Conservation (phyloP, 805 yeast species). For the Candida silvatica region DNA sequence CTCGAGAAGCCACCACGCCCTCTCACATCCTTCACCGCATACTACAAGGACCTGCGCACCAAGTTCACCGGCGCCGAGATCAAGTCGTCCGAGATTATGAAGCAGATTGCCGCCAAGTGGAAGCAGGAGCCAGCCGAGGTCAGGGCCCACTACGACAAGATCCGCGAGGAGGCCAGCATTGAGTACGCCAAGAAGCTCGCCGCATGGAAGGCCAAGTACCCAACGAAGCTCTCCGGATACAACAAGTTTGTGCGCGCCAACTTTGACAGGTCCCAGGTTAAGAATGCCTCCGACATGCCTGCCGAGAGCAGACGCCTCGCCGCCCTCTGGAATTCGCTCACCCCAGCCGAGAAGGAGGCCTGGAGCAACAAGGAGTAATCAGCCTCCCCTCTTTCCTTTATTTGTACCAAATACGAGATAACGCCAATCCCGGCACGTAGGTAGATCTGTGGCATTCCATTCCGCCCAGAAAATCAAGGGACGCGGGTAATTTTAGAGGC, state of each 20-base stretch:
- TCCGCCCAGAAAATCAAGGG: no score
- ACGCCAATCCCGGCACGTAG: no score
- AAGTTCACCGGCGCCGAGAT: constrained; percentile 3
- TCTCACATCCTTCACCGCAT: constrained; percentile 10
- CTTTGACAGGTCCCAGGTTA: constrained; percentile 8
- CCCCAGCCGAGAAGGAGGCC: constrained; percentile 13
- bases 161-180: neutral
- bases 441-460: no score
- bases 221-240: constrained; percentile 15
- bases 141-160: constrained; percentile 8
- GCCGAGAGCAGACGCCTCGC: constrained; percentile 13
- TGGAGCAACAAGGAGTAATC: no score
- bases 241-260: constrained; percentile 13
- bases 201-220: constrained; percentile 19
- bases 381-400: no score
- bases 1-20: constrained; percentile 18
- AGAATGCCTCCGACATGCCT: constrained; percentile 9
- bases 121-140: constrained; percentile 10
- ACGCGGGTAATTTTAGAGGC: no score
- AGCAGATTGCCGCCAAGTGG: constrained; percentile 16
- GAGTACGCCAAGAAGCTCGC: constrained; percentile 6
- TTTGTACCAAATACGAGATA: no score
- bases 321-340: constrained; percentile 14
- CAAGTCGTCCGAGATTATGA: constrained; percentile 5
- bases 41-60: constrained; percentile 8